A percentile compares a stretch with the other conserved stretches of the same genome.
These are phyloP conservation scores for Kodamaea jinghongensis DNA, from an alignment of 805 yeast genomes.

Conservation along the genomic window DNA sequence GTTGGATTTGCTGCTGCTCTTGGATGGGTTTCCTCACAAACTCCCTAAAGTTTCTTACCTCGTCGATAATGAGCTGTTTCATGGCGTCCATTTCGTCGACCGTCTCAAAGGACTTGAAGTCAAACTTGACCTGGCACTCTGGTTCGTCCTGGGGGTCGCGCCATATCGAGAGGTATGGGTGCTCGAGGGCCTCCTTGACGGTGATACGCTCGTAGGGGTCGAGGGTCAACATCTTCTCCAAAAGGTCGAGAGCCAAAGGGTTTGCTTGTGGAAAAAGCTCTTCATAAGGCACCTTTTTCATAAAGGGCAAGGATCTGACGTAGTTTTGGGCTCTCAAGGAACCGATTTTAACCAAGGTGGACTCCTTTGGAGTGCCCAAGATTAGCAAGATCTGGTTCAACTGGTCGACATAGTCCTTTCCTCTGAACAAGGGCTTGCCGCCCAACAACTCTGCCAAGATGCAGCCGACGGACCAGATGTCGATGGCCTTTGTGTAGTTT, in stretches of 20 bases:
- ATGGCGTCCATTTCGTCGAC: slow-evolving; percentile 75
- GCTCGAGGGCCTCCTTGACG: slow-evolving; percentile 83
- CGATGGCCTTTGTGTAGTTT: slow-evolving; percentile 94
- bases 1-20: slow-evolving; percentile 45
- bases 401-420: slow-evolving; percentile 95
- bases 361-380: slow-evolving; percentile 83
- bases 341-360: slow-evolving; percentile 51
- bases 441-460: slow-evolving; percentile 91
- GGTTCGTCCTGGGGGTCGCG: slow-evolving; percentile 86
- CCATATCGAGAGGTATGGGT: slow-evolving; percentile 87
- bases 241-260: slow-evolving; percentile 74
- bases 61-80: slow-evolving; percentile 75
- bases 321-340: slow-evolving; percentile 89
- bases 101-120: slow-evolving; percentile 77
- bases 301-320: slow-evolving; percentile 79
- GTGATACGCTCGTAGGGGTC: slow-evolving; percentile 83
- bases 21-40: slow-evolving; percentile 76
- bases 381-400: slow-evolving; percentile 81
- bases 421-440: slow-evolving; percentile 88
- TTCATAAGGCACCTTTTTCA: slow-evolving; percentile 72
- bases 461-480: slow-evolving; percentile 98
- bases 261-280: slow-evolving; percentile 80
- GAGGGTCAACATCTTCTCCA: slow-evolving; percentile 72
- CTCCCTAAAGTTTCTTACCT: slow-evolving; percentile 73
- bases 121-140: slow-evolving; percentile 74